phyloP scores from a whole-genome alignment of 306 rosid species.

The Calophaca sinica region DNA sequence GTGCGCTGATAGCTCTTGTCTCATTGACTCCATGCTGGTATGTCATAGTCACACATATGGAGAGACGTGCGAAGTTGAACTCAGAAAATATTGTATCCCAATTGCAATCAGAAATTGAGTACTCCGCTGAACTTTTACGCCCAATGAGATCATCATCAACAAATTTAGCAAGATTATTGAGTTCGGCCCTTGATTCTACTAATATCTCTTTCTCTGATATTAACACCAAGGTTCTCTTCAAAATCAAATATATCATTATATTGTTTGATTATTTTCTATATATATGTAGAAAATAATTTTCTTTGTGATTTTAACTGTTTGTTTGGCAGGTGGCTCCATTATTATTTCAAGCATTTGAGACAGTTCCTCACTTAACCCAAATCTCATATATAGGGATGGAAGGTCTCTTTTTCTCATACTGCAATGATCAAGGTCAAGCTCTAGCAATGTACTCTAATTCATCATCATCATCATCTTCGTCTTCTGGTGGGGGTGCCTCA shows the following conservation, averaged over 20 bases:
- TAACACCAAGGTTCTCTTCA: slow-evolving; percentile 42
- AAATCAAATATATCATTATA: slow-evolving; percentile 7
- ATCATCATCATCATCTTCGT: slow-evolving; percentile 37
- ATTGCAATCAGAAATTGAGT: slow-evolving; percentile 43
- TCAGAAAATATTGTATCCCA: slow-evolving; percentile 40
- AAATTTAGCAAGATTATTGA: slow-evolving; percentile 44
- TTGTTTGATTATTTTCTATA: neutral
- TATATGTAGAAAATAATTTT: neutral
- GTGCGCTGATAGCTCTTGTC: slow-evolving; percentile 30
- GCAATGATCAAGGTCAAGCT: slow-evolving; percentile 43
- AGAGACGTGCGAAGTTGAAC: slow-evolving; percentile 26
- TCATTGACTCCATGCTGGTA: slow-evolving; percentile 45
- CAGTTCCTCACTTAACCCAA: slow-evolving; percentile 55
- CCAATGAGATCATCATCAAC: slow-evolving; percentile 47
- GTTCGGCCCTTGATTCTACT: slow-evolving; percentile 18
- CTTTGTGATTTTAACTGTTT: neutral
- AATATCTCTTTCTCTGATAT: slow-evolving; percentile 45
- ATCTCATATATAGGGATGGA: slow-evolving; percentile 60
- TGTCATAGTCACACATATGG: slow-evolving; percentile 36
- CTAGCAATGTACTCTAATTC: slow-evolving; percentile 61
- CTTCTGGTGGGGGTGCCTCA: slow-evolving; percentile 11
- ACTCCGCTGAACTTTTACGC: slow-evolving; percentile 29
- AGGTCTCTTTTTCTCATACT: slow-evolving; percentile 61
- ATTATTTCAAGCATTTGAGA: slow-evolving; percentile 57
- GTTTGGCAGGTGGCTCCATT: slow-evolving; percentile 58